Percentiles rank a stretch among this genome's conserved stretches.
Evolutionary conservation across 2,329 filamentous ascomycete genomes (phyloP).

Genomic region (Alternaria novae-zelandiae): DNA sequence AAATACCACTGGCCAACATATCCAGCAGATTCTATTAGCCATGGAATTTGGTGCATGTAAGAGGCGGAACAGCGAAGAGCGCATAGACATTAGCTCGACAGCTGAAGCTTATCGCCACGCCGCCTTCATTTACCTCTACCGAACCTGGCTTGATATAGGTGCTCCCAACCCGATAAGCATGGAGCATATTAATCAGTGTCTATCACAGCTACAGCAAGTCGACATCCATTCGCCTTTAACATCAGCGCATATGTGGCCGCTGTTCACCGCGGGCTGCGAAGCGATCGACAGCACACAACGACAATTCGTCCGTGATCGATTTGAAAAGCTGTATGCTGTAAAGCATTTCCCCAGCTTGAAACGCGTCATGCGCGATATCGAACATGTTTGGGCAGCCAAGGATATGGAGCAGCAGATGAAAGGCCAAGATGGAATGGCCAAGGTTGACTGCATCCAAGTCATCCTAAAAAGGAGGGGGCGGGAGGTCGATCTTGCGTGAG

Average conservation of each 20-base stretch:
- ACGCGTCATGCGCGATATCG: conserved; percentile 36
- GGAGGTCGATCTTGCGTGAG: conserved; percentile 39
- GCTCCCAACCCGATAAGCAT: conserved; percentile 39
- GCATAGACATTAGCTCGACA: conserved; percentile 27
- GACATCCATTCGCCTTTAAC: conserved; percentile 30
- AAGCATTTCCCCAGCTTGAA: conserved; percentile 34
- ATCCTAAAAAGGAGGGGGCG: conserved; percentile 31
- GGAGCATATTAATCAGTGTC: conserved; percentile 34
- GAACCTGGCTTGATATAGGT: conserved; percentile 40
- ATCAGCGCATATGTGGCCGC: conserved; percentile 40
- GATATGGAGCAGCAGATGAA: conserved; percentile 29
- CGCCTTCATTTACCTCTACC: conserved; percentile 44
- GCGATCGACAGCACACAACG: conserved; percentile 27
- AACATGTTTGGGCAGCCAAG: conserved; percentile 39
- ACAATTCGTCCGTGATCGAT: conserved; percentile 34
- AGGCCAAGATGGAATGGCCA: conserved; percentile 33
- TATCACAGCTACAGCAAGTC: conserved; percentile 24
- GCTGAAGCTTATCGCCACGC: conserved; percentile 41
- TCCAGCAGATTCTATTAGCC: conserved; percentile 25
- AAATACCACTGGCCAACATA: conserved; percentile 21
- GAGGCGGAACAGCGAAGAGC: background rate
- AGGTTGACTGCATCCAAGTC: conserved; percentile 43
- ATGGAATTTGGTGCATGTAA: conserved; percentile 22
- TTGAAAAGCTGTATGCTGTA: conserved; percentile 29
- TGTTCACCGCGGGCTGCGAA: conserved; percentile 42